These are phyloP conservation scores for Fonsecaea nubica DNA, from an alignment of 2,329 filamentous ascomycete species.

Conservation along the genomic window DNA sequence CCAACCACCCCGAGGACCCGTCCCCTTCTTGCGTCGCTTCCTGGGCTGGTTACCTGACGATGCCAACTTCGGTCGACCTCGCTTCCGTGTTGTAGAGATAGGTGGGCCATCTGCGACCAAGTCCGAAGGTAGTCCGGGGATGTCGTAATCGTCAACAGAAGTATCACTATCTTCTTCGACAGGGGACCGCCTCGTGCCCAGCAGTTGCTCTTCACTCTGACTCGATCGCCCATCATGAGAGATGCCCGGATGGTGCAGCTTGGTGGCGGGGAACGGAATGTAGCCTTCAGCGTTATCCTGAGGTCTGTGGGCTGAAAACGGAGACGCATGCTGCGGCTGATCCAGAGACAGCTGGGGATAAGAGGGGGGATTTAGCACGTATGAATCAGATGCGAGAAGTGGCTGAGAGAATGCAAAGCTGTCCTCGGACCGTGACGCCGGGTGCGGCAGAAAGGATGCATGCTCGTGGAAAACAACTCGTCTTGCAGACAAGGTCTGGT, in stretches of 20 bases:
- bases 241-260: not conserved
- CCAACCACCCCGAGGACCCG: constrained; percentile 43
- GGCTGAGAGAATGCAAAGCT: constrained; percentile 7
- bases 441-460: not conserved
- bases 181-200: not conserved
- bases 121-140: not conserved
- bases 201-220: constrained; percentile 1
- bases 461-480: constrained; percentile 13
- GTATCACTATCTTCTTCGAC: not conserved
- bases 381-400: not conserved
- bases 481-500: constrained; percentile 14
- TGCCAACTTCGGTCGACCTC: constrained; percentile 8
- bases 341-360: not conserved
- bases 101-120: not conserved
- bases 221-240: not conserved
- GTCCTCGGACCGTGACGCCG: not conserved
- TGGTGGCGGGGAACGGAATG: not conserved
- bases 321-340: not conserved
- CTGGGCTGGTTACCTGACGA: not conserved
- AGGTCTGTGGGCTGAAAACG: not conserved
- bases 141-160: not conserved
- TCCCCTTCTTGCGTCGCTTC: constrained; percentile 35
- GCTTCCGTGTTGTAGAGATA: not conserved
- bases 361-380: not conserved
- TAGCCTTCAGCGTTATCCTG: not conserved